These are phyloP conservation scores for Phytopythium oedochilum DNA, from an alignment of 352 stramenopile genomes.

Conservation along the genomic window DNA sequence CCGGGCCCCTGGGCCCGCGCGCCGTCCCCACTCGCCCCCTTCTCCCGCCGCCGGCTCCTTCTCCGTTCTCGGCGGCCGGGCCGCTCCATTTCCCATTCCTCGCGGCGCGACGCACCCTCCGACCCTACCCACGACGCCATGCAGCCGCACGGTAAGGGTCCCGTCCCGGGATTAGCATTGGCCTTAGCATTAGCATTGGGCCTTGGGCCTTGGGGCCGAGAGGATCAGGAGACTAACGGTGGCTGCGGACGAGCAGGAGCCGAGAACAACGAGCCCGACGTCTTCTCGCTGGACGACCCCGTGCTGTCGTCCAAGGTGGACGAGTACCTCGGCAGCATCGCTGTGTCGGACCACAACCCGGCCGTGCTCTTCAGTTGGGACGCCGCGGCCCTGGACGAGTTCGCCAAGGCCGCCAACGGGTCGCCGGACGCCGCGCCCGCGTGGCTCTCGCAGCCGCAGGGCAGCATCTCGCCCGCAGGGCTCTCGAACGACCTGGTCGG, in stretches of 20 bases:
- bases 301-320: conserved; percentile 28
- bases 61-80: no score
- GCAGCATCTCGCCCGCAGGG: conserved; percentile 27
- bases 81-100: conserved; percentile 22
- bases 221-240: no score
- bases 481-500: conserved; percentile 29
- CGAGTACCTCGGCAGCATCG: conserved; percentile 22
- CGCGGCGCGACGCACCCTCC: conserved; percentile 10
- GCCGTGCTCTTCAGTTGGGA: conserved; percentile 37
- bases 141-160: conserved; percentile 24
- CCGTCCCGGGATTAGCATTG: no score
- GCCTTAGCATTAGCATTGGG: no score
- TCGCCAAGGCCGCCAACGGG: conserved; percentile 27
- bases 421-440: conserved; percentile 17
- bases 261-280: conserved; percentile 13
- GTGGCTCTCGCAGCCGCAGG: conserved; percentile 30
- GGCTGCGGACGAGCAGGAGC: not conserved
- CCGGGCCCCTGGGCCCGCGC: no score
- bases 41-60: conserved; percentile 14
- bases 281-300: conserved; percentile 15
- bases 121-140: conserved; percentile 19
- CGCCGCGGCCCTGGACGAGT: conserved; percentile 26
- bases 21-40: conserved; percentile 4
- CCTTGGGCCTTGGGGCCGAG: no score
- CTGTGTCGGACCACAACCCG: conserved; percentile 33